Evolutionary conservation across 257 asterid species (phyloP).

Genomic region (Nicotiana tabacum): DNA sequence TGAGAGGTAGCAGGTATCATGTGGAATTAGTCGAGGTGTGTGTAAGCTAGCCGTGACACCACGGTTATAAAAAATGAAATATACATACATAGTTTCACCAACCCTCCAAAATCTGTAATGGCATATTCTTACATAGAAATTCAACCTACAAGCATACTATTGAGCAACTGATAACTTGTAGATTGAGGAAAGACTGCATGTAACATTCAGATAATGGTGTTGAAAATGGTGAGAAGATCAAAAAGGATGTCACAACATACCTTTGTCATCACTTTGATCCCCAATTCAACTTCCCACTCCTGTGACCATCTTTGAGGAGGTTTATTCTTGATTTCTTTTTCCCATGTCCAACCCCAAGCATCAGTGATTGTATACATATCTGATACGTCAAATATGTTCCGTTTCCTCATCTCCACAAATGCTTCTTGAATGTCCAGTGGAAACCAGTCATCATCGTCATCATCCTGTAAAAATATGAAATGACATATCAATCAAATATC

Average conservation of each 20-base stretch:
- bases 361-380: constrained; percentile 97
- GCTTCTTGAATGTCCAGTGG: constrained; percentile 92
- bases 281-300: constrained; percentile 99
- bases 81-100: neutral
- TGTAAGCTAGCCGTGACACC: no score
- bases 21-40: no score
- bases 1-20: no score
- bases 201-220: neutral
- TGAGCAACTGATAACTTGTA: neutral
- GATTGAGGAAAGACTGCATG: constrained; percentile 1
- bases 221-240: constrained; percentile 8
- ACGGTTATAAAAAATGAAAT: no score
- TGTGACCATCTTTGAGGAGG: constrained; percentile 93
- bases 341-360: constrained; percentile 99
- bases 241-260: constrained; percentile 29
- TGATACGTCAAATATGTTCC: constrained; percentile 78
- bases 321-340: constrained; percentile 72
- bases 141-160: neutral
- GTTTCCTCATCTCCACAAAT: constrained; percentile 71
- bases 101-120: neutral
- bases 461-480: constrained; percentile 47
- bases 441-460: constrained; percentile 94
- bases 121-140: neutral
- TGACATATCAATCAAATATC: neutral
- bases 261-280: constrained; percentile 67